Conservation (phyloP, 2,329 filamentous ascomycete species). For the Claviceps paspali region DNA sequence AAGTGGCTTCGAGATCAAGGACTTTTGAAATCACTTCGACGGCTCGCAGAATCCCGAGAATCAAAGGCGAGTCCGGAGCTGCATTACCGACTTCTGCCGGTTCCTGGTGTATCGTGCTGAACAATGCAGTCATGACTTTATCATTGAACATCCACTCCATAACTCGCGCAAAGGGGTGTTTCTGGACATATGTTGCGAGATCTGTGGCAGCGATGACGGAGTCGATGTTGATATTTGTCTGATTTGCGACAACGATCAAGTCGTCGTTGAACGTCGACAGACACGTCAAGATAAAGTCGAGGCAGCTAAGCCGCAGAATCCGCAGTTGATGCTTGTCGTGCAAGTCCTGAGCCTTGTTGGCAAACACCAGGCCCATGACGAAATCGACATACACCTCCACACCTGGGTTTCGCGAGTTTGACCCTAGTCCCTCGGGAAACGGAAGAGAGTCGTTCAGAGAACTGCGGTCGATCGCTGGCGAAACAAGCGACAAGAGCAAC, state of each 20-base stretch:
- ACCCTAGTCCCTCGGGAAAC: conserved; percentile 75
- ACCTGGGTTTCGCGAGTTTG: conserved; percentile 58
- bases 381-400: conserved; percentile 92
- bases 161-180: conserved; percentile 84
- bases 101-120: conserved; percentile 65
- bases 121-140: conserved; percentile 65
- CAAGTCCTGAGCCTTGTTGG: conserved; percentile 48
- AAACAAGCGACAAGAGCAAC: conserved; percentile 56
- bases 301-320: conserved; percentile 61
- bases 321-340: conserved; percentile 53
- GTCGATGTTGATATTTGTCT: conserved; percentile 62
- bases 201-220: conserved; percentile 57
- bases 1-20: conserved; percentile 79
- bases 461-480: conserved; percentile 45
- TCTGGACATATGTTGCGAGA: conserved; percentile 62
- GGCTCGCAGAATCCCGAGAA: conserved; percentile 63
- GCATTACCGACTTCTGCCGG: conserved; percentile 56
- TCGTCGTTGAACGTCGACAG: conserved; percentile 87
- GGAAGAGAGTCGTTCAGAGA: conserved; percentile 61
- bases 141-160: conserved; percentile 99
- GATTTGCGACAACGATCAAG: conserved; percentile 70
- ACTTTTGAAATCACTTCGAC: conserved; percentile 73
- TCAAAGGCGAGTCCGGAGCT: conserved; percentile 62
- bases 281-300: conserved; percentile 70
- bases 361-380: conserved; percentile 64